These are phyloP conservation scores for Thermoascus crustaceus DNA, from an alignment of 2,329 filamentous ascomycete species.

Conservation along the genomic window DNA sequence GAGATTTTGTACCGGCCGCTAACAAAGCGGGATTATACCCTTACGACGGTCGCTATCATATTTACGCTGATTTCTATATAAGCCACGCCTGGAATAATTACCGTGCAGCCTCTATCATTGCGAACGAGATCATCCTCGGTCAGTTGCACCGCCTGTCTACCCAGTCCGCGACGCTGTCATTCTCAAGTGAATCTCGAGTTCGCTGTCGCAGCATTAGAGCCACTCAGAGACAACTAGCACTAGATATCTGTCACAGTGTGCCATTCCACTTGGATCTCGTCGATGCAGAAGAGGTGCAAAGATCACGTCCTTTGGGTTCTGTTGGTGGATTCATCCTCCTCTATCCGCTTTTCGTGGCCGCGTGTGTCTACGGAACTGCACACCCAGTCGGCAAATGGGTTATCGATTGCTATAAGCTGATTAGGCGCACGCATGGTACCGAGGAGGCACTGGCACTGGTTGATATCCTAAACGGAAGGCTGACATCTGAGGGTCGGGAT, in stretches of 20 bases:
- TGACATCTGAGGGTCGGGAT: too few relatives aligned
- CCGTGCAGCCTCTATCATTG: slow-evolving; percentile 50
- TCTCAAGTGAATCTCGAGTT: slow-evolving; percentile 22
- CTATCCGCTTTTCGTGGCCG: slow-evolving; percentile 32
- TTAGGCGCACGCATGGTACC: slow-evolving; percentile 30
- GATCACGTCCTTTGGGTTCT: slow-evolving; percentile 18
- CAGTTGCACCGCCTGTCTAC: slow-evolving; percentile 20
- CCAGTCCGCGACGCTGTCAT: slow-evolving; percentile 11
- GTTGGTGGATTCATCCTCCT: slow-evolving; percentile 27
- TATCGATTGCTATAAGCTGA: slow-evolving; percentile 21
- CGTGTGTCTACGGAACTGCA: slow-evolving; percentile 20
- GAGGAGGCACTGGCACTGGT: slow-evolving; percentile 31
- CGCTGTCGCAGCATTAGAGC: slow-evolving; percentile 23
- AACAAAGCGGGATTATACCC: slow-evolving; percentile 16
- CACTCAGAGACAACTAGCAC: slow-evolving; percentile 20
- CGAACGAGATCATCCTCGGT: slow-evolving; percentile 41
- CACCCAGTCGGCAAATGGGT: slow-evolving; percentile 26
- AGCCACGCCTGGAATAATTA: slow-evolving; percentile 53
- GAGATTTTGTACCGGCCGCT: slow-evolving; percentile 14
- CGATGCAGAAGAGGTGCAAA: slow-evolving; percentile 7
- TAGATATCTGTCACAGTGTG: slow-evolving; percentile 31
- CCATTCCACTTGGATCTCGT: slow-evolving; percentile 27
- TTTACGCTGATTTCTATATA: slow-evolving; percentile 47
- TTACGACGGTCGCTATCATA: slow-evolving; percentile 48
- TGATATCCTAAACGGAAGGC: slow-evolving; percentile 22